phyloP scores from a whole-genome alignment of 1,284 basidiomycete genomes.

The Clitocybe nebularis region DNA sequence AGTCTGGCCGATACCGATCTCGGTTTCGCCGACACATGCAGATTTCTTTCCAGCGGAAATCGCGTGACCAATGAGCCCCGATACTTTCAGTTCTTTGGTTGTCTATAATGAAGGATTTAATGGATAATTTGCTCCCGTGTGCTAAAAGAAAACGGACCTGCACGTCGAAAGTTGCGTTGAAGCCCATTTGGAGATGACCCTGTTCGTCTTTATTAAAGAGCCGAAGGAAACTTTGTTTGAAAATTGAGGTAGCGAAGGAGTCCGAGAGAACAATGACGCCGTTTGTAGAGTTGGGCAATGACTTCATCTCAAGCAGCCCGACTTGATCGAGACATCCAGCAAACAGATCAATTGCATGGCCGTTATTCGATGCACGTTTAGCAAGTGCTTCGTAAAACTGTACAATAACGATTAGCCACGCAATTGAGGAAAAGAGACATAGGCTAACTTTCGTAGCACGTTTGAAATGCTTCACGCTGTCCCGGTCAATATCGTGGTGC shows the following conservation, averaged over 20 bases:
- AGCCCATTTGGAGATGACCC: conserved; percentile 94
- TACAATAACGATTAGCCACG: conserved; percentile 9
- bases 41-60: conserved; percentile 98
- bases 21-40: conserved; percentile 95
- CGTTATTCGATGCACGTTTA: conserved; percentile 92
- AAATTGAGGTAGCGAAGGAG: conserved; percentile 97
- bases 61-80: conserved; percentile 95
- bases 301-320: conserved; percentile 97
- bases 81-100: conserved; percentile 98
- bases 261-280: conserved; percentile 96
- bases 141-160: conserved; percentile 52
- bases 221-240: conserved; percentile 97
- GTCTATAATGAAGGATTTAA: conserved; percentile 50
- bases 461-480: conserved; percentile 97
- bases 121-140: not conserved
- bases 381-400: conserved; percentile 96
- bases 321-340: conserved; percentile 98
- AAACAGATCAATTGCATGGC: conserved; percentile 94
- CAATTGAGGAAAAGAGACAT: not conserved
- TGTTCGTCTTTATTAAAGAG: conserved; percentile 94
- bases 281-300: conserved; percentile 92
- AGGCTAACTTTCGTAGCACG: conserved; percentile 83
- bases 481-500: conserved; percentile 98
- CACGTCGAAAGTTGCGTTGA: conserved; percentile 98
- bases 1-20: conserved; percentile 98